Conservation (phyloP, 2,329 filamentous ascomycete genomes). For the Stemphylium lycopersici region DNA sequence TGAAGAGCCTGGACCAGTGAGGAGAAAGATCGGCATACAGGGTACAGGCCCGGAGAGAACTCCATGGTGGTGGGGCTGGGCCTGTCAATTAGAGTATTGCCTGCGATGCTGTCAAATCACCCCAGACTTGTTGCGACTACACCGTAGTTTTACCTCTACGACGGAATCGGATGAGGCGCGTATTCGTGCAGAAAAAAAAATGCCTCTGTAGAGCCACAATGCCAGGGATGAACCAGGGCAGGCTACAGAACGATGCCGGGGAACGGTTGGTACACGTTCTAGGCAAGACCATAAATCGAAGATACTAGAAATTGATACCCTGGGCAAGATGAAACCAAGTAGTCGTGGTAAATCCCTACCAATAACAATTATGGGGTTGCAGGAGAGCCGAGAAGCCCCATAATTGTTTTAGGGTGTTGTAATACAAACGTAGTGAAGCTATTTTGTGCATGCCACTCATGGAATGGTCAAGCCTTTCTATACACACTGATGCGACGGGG, state of each 20-base stretch:
- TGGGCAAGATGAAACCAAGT: conserved; percentile 12
- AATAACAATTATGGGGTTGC: not conserved
- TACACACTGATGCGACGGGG: conserved; percentile 45
- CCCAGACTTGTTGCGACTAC: not conserved
- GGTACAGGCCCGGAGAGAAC: conserved; percentile 9
- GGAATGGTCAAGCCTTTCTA: conserved; percentile 31
- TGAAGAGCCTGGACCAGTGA: conserved; percentile 17
- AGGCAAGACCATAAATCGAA: conserved; percentile 10
- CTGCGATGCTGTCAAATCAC: not conserved
- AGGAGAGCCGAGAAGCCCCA: not conserved
- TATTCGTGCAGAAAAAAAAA: not conserved
- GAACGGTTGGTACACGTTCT: conserved; percentile 1
- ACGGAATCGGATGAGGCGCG: no score
- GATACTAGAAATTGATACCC: conserved; percentile 16
- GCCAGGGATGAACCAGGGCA: conserved; percentile 1
- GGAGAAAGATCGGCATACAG: conserved; percentile 16
- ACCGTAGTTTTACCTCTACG: not conserved
- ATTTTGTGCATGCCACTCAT: not conserved
- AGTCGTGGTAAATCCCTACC: conserved; percentile 10
- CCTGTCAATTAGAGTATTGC: conserved; percentile 1
- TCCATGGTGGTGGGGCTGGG: conserved; percentile 2
- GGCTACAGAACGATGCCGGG: not conserved
- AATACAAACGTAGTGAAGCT: not conserved
- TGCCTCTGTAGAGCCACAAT: not conserved
- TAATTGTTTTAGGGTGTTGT: not conserved